Evolutionary conservation across 75 land plant genomes (phyloP).

Genomic region (Selaginella tamariscina): DNA sequence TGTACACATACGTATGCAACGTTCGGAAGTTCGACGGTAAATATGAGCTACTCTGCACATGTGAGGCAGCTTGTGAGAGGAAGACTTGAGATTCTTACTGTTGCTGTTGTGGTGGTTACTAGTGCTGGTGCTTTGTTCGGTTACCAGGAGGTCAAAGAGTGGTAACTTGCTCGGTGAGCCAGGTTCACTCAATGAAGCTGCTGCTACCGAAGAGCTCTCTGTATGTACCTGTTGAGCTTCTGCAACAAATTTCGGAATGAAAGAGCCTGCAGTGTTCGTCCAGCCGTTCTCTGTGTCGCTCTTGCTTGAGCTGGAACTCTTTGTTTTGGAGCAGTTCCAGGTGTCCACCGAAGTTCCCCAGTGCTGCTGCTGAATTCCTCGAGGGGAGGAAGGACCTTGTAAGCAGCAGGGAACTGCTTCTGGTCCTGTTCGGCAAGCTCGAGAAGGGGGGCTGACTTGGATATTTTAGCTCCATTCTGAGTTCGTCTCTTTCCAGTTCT

Average conservation of each 20-base stretch:
- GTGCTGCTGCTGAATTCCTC: background rate
- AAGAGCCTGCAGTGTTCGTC: background rate
- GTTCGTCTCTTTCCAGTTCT: too few species aligned
- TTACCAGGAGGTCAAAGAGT: background rate
- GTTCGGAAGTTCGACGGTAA: too few species aligned
- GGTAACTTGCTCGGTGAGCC: background rate
- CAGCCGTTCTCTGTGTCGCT: background rate
- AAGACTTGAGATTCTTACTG: background rate
- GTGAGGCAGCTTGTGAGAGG: background rate
- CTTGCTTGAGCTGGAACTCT: background rate
- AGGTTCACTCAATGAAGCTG: background rate
- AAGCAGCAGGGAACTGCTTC: background rate
- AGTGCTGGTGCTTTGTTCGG: background rate
- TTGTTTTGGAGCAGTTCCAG: background rate
- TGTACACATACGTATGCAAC: too few species aligned
- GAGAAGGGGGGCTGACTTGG: background rate
- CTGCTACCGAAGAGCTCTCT: background rate
- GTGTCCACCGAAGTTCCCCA: background rate
- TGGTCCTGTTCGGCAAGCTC: background rate
- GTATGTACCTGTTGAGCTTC: background rate
- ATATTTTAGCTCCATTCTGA: too few species aligned
- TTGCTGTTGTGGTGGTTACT: background rate
- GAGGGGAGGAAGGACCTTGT: background rate
- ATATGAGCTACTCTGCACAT: background rate
- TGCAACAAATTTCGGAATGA: background rate